Evolutionary conservation across 352 stramenopile genomes (phyloP).

Genomic region (Pythium rishiriense): DNA sequence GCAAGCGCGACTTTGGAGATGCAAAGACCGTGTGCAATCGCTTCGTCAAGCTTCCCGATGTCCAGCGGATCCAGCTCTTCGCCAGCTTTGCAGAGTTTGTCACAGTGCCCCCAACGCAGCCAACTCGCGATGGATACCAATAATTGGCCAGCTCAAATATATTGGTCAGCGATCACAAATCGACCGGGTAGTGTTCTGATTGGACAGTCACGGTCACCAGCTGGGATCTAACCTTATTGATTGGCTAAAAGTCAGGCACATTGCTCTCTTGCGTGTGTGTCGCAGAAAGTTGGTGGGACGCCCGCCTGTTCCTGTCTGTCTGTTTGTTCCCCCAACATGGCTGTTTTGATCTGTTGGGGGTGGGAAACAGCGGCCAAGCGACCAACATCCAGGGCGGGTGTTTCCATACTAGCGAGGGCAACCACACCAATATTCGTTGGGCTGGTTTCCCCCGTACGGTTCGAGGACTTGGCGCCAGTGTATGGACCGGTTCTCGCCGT

Average conservation of each 20-base stretch:
- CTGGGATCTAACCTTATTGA: not conserved
- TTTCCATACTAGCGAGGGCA: too few species aligned
- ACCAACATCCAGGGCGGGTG: too few species aligned
- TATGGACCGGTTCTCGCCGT: constrained; percentile 24
- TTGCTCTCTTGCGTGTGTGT: not conserved
- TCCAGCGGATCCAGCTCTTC: constrained; percentile 26
- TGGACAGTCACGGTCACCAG: not conserved
- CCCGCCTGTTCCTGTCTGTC: not conserved
- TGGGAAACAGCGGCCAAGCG: too few species aligned
- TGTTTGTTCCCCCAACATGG: not conserved
- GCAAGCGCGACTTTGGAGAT: constrained; percentile 15
- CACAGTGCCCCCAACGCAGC: not conserved
- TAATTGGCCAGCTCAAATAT: constrained; percentile 14
- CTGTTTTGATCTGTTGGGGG: not conserved
- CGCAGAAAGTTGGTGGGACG: constrained; percentile 1
- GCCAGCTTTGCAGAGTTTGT: constrained; percentile 18
- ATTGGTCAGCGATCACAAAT: not conserved
- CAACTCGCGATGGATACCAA: not conserved
- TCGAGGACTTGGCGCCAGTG: not conserved
- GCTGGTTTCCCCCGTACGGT: not conserved
- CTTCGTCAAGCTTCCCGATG: constrained; percentile 23
- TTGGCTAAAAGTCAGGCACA: not conserved
- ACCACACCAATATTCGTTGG: too few species aligned
- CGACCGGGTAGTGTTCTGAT: not conserved
- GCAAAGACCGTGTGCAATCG: constrained; percentile 17